phyloP scores from a whole-genome alignment of 257 asterid species.

The Solanum pimpinellifolium region DNA sequence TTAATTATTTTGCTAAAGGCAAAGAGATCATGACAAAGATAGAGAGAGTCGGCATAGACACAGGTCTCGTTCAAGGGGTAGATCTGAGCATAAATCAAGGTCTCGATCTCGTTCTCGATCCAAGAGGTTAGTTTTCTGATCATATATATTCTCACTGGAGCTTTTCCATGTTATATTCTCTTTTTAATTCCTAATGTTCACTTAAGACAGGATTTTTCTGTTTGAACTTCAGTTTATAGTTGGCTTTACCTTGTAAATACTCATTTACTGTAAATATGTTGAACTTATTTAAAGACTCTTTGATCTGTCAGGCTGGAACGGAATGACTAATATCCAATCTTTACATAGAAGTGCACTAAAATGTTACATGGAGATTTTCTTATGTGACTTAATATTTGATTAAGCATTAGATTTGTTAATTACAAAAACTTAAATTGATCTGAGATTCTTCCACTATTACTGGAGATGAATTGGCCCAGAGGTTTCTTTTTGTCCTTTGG shows the following conservation, averaged over 20 bases:
- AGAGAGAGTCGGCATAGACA: conserved; percentile 58
- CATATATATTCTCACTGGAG: neutral
- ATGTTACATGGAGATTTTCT: neutral
- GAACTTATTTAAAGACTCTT: neutral
- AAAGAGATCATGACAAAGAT: conserved; percentile 56
- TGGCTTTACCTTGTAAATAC: neutral
- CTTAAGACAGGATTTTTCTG: neutral
- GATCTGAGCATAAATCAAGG: conserved; percentile 60
- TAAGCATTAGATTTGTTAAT: neutral
- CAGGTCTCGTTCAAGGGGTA: conserved; percentile 61
- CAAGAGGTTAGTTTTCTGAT: conserved; percentile 45
- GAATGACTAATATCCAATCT: neutral
- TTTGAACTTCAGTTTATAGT: neutral
- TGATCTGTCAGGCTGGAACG: neutral
- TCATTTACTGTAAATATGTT: neutral
- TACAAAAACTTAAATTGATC: neutral
- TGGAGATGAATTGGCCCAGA: neutral
- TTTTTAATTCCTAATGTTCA: neutral
- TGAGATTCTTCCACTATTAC: neutral
- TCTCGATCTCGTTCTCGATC: conserved; percentile 83
- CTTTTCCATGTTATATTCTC: neutral
- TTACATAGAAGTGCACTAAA: neutral
- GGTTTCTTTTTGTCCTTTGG: neutral
- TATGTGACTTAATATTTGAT: neutral
- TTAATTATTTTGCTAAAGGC: conserved; percentile 23